A percentile compares a stretch with the other conserved stretches of the same genome.
phyloP scores from a whole-genome alignment of 352 stramenopile genomes.

The Phytophthora ohioensis region DNA sequence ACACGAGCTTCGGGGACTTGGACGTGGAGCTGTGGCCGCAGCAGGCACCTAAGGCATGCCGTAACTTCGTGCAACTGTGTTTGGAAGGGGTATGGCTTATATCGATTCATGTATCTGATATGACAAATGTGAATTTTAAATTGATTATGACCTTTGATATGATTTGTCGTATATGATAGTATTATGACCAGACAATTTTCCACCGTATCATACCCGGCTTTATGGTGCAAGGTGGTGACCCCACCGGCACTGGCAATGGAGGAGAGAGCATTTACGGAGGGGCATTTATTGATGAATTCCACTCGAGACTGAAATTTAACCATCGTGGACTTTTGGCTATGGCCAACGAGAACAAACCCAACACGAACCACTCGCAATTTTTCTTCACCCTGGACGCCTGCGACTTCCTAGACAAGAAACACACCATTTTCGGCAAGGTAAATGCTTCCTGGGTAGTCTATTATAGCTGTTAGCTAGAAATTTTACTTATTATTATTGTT shows the following conservation, averaged over 20 bases:
- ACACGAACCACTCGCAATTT: slow-evolving; percentile 95
- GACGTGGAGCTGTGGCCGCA: slow-evolving; percentile 98
- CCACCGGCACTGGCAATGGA: slow-evolving; percentile 85
- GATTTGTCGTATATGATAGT: slow-evolving; percentile 56
- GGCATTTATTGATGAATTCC: slow-evolving; percentile 93
- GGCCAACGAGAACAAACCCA: slow-evolving; percentile 89
- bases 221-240: slow-evolving; percentile 96
- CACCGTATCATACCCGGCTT: slow-evolving; percentile 96
- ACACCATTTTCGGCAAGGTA: slow-evolving; percentile 94
- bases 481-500: not conserved
- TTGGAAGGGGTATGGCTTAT: slow-evolving; percentile 68
- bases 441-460: not conserved
- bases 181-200: slow-evolving; percentile 97
- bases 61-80: slow-evolving; percentile 95
- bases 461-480: not conserved
- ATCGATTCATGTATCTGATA: not conserved
- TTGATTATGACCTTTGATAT: not conserved
- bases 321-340: slow-evolving; percentile 96
- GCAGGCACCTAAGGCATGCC: slow-evolving; percentile 95
- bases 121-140: not conserved
- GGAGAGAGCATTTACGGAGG: slow-evolving; percentile 82
- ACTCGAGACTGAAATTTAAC: slow-evolving; percentile 96
- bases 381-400: slow-evolving; percentile 98
- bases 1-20: slow-evolving; percentile 97
- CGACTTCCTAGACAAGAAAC: slow-evolving; percentile 95